These are phyloP conservation scores for Geranomyces variabilis DNA, from an alignment of 192 early-diverging fungal species.

Conservation along the genomic window DNA sequence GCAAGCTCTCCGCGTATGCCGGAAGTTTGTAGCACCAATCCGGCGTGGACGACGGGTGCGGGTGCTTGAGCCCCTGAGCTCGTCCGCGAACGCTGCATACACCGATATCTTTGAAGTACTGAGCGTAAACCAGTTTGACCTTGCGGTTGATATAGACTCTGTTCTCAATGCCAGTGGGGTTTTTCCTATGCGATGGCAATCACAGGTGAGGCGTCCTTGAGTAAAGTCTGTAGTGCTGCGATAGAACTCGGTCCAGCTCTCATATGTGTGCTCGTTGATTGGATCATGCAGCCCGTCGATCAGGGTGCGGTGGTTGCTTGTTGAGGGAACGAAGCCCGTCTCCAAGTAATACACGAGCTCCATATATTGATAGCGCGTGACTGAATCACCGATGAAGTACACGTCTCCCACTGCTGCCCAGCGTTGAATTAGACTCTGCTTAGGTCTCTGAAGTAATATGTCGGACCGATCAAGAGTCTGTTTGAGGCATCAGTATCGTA, in stretches of 20 bases:
- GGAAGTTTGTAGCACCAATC: neutral
- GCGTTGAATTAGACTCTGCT: too few relatives aligned
- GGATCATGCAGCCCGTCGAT: neutral
- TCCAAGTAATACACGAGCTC: conserved; percentile 1
- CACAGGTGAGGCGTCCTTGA: neutral
- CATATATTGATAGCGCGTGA: neutral
- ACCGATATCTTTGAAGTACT: conserved; percentile 1
- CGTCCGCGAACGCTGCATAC: neutral
- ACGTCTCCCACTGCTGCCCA: too few relatives aligned
- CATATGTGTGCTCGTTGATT: neutral
- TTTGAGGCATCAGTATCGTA: too few relatives aligned
- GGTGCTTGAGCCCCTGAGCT: neutral
- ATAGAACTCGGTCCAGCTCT: neutral
- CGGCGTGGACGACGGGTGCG: neutral
- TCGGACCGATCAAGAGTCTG: too few relatives aligned
- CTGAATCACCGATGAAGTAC: conserved; percentile 2
- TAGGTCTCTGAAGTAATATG: too few relatives aligned
- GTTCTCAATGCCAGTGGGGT: neutral
- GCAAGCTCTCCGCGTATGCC: neutral
- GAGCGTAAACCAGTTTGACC: neutral
- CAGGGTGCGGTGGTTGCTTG: neutral
- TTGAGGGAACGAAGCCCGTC: neutral
- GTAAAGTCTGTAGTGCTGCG: neutral
- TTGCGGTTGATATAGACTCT: neutral
- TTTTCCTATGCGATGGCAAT: neutral